phyloP scores from a whole-genome alignment of 2,329 filamentous ascomycete species.

The Penicillium expansum region DNA sequence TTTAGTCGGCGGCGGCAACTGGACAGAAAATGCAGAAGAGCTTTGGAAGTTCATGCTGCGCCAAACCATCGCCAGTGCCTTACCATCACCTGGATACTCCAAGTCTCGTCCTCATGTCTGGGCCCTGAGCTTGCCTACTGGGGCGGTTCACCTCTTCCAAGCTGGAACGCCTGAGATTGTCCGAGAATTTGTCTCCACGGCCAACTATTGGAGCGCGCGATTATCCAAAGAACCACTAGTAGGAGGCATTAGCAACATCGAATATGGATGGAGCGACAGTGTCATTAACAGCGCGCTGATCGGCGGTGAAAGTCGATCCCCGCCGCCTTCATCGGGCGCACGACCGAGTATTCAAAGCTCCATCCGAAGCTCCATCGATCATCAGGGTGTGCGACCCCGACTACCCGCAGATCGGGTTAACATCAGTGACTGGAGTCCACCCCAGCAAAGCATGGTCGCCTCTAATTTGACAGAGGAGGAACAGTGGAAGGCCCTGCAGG shows the following conservation, averaged over 20 bases:
- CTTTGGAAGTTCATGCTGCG: constrained; percentile 83
- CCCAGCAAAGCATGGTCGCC: constrained; percentile 84
- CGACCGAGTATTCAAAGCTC: constrained; percentile 60
- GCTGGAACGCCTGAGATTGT: constrained; percentile 93
- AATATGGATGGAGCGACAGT: constrained; percentile 91
- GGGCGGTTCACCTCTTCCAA: constrained; percentile 96
- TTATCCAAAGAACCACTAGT: constrained; percentile 90
- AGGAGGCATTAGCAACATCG: constrained; percentile 92
- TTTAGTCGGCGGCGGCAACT: constrained; percentile 91
- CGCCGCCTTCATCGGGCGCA: constrained; percentile 36
- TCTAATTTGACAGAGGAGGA: constrained; percentile 75
- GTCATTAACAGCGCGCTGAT: constrained; percentile 77
- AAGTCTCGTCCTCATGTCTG: constrained; percentile 88
- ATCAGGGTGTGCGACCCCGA: constrained; percentile 61
- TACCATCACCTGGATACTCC: constrained; percentile 90
- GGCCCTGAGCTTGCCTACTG: constrained; percentile 86
- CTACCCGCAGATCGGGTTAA: constrained; percentile 80
- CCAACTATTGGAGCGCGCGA: constrained; percentile 96
- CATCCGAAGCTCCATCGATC: constrained; percentile 65
- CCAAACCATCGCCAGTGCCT: constrained; percentile 84
- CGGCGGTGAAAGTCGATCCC: constrained; percentile 45
- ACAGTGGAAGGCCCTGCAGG: constrained; percentile 70
- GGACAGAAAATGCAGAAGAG: constrained; percentile 93
- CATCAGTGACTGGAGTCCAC: constrained; percentile 85
- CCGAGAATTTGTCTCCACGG: constrained; percentile 87